Percentiles rank a stretch among this genome's conserved stretches.
phyloP scores from a whole-genome alignment of 345 rosid genomes.

The Melastoma malabathricum region DNA sequence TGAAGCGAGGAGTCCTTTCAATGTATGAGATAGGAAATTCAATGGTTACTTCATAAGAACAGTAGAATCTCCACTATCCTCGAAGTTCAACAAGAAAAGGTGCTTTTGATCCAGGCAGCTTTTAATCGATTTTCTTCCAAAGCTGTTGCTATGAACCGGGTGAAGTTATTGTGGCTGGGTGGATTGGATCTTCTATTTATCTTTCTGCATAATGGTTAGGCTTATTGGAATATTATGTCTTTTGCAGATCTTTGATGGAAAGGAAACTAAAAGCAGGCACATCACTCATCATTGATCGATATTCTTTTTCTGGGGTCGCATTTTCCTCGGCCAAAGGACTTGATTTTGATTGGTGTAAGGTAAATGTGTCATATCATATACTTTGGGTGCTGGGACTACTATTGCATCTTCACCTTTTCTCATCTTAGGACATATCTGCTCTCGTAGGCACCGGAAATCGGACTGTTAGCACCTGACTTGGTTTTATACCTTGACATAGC shows the following conservation, averaged over 20 bases:
- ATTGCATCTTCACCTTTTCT: too few species aligned
- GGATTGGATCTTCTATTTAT: too few species aligned
- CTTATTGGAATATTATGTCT: neutral
- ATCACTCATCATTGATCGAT: conserved; percentile 74
- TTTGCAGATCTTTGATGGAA: conserved; percentile 76
- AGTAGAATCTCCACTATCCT: neutral
- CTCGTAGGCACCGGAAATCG: conserved; percentile 55
- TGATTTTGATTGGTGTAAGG: conserved; percentile 80
- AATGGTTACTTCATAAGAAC: neutral
- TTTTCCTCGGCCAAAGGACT: conserved; percentile 93
- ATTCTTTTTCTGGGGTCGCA: conserved; percentile 88
- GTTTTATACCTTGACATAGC: conserved; percentile 61
- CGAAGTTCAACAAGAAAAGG: neutral
- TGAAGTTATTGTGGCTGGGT: too few species aligned
- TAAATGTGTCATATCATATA: conserved; percentile 7
- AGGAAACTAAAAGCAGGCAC: conserved; percentile 56
- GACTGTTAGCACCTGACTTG: conserved; percentile 71
- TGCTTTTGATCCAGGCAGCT: neutral
- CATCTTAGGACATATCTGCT: neutral
- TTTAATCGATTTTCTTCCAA: neutral
- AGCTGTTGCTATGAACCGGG: neutral
- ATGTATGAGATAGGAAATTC: too few species aligned
- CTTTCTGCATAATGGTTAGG: neutral
- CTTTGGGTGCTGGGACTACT: too few species aligned
- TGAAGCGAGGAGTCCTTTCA: too few species aligned